Evolutionary conservation across 2,329 filamentous ascomycete species (phyloP), one percentile per base, ranked within the genome.

Genomic region (Pseudonectria foliicola): DNA sequence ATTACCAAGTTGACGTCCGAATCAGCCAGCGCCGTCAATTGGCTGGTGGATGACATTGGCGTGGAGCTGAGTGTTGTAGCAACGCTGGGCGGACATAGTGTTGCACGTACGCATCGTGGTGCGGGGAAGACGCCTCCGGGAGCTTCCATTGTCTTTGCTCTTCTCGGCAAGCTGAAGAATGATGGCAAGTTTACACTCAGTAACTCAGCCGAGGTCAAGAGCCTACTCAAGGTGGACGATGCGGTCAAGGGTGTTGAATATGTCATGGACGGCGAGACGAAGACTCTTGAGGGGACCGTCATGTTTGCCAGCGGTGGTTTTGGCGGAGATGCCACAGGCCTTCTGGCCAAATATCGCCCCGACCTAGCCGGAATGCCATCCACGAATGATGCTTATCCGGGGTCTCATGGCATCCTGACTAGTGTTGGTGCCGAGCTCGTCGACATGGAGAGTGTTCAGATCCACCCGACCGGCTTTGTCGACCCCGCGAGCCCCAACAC

Each of bases 401-500:
- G 72, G 0, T 63, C 73, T 2, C 74, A 79, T 36, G 49, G 49
- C 1, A 45, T 72, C 1, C 56, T 73, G 0, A 46, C 56, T 0
- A 52, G 52, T 1, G 54, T 62, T 1, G 64, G 62, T 12, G 67
- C 67, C 5, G 56, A 56, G 23, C 52, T 71, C 10, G 57, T 72
- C 27, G 69, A 73, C 18, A 73, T 73, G 69, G 64, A 70, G 28
- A 65, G 63, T 38, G 75, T 82, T 3, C 78, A 82, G 53, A 66
- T 82, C 4, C 78, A 82, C 43, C 77, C 78, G 3, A 80, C 77
- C 0, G 75, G 75, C 0, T 82, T 82, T 47, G 61, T 82, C 6
- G 75, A 80, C 42, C 68, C 70, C 0, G 60, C 63, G 2, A 62
- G 66, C 23, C 56, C 62, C 0, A 45, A 44, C 1, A 63, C 66